phyloP scores from a whole-genome alignment of 768 basidiomycete species.

The Dendrothele bispora region DNA sequence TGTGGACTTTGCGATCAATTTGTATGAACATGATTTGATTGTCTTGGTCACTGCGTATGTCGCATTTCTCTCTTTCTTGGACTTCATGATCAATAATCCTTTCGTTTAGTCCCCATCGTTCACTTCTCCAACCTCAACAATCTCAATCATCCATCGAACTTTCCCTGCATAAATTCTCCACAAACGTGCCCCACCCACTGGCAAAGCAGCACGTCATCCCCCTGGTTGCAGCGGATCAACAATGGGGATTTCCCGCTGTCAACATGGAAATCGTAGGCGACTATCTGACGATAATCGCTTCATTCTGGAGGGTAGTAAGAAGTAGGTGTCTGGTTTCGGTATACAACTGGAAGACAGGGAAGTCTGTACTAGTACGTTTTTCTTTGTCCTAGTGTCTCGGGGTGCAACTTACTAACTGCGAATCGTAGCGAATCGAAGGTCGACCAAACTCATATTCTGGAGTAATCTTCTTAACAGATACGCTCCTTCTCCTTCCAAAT shows the following conservation, averaged over 20 bases:
- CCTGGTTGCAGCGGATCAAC: constrained; percentile 12
- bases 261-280: constrained; percentile 47
- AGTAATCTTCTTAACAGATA: constrained; percentile 22
- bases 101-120: not conserved
- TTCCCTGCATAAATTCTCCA: constrained; percentile 19
- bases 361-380: constrained; percentile 31
- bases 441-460: constrained; percentile 18
- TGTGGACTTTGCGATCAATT: constrained; percentile 42
- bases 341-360: constrained; percentile 43
- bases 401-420: not conserved
- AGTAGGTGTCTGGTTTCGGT: constrained; percentile 33
- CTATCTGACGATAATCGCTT: constrained; percentile 38
- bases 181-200: constrained; percentile 12
- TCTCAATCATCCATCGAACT: constrained; percentile 10
- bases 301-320: constrained; percentile 16
- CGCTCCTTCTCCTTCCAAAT: constrained; percentile 26
- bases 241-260: constrained; percentile 28
- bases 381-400: not conserved
- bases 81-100: not conserved
- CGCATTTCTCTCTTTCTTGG: not conserved
- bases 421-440: constrained; percentile 14
- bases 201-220: constrained; percentile 10
- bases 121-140: not conserved
- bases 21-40: constrained; percentile 46
- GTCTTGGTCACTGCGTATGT: constrained; percentile 40